Base-by-base conservation (phyloP, 108 stramenopile genomes). In the Fragilaria crotonensis region DNA sequence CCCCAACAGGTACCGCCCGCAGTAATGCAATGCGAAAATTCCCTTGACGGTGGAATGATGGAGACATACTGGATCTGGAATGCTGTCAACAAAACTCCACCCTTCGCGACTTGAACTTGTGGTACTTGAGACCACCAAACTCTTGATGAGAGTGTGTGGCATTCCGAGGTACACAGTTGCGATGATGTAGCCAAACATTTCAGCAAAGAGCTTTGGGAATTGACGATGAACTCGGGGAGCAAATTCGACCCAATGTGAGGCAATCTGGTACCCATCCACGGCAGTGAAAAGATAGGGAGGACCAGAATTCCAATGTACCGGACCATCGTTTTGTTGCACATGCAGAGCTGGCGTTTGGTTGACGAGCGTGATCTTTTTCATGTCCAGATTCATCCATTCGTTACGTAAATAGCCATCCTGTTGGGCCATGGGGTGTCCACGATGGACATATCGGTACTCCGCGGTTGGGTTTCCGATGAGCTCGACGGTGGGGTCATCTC, bases 221-320 rank as follows among this genome's bases (percentile, higher is more conserved):
- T 82, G 52, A 21, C 71, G 65, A 59, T 82, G 65, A 9, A 90
- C 90, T 25, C 64, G 57, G 9, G 89, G 85, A 4, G 78, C 83
- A 52, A 89, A 85, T 22, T 82, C 78, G 20, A 70, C 59, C 95
- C 95, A 95, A 29, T 33, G 46, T 5, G 71, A 45, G 1, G 83
- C 75, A 58, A 95, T 83, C 25, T 48, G 45, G 20, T 75, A 70
- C 80, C 86, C 76, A 71, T 92, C 90, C n/a, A 27, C 32, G 25
- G 74, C 79, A 0, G 77, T 79, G 17, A 66, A 81, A 30, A 94
- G 54, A 60, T 94, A 94, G 1, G 93, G 93, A 5, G 93, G 88
- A 26, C 93, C 93, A 3, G 75, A 85, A 21, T 84, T 71, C 63
- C 79, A 92, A 45, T 69, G 56, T 19, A 64, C 2, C 0, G 23